These are phyloP conservation scores for Chrysopogon serrulatus DNA, from an alignment of 176 grass and related monocot genomes.

Conservation along the genomic window DNA sequence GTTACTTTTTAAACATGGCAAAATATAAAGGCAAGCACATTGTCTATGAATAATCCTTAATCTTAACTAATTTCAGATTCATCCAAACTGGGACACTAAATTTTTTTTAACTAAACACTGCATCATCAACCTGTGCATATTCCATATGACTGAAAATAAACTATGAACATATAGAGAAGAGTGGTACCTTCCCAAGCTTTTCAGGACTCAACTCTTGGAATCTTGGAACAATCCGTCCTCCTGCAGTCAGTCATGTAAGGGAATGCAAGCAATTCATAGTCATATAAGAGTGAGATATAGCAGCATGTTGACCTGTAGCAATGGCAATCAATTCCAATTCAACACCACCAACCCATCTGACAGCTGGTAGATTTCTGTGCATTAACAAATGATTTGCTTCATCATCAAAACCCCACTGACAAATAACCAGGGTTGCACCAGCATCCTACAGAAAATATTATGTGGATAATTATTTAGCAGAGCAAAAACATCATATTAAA, in stretches of 20 bases:
- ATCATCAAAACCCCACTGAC: constrained; percentile 99
- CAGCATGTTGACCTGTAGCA: constrained; percentile 61
- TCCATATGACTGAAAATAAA: background rate
- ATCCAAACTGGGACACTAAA: background rate
- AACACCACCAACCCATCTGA: constrained; percentile 99
- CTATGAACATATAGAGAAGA: background rate
- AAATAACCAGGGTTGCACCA: constrained; percentile 96
- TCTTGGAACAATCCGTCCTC: constrained; percentile 87
- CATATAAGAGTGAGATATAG: background rate
- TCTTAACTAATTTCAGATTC: background rate
- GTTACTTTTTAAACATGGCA: background rate
- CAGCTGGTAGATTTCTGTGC: constrained; percentile 89
- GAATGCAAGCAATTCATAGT: background rate
- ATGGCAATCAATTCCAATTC: constrained; percentile 98
- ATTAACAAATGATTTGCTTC: constrained; percentile 97
- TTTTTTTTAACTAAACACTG: background rate
- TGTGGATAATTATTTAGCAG: background rate
- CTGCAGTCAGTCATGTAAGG: constrained; percentile 44
- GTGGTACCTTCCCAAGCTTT: constrained; percentile 82
- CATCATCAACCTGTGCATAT: background rate
- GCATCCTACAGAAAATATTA: constrained; percentile 53
- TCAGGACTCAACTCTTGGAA: constrained; percentile 93
- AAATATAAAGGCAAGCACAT: background rate
- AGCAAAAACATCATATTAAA: background rate
- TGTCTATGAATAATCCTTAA: background rate